These are phyloP conservation scores for Brassica incana DNA, from an alignment of 345 rosid species.

Conservation along the genomic window DNA sequence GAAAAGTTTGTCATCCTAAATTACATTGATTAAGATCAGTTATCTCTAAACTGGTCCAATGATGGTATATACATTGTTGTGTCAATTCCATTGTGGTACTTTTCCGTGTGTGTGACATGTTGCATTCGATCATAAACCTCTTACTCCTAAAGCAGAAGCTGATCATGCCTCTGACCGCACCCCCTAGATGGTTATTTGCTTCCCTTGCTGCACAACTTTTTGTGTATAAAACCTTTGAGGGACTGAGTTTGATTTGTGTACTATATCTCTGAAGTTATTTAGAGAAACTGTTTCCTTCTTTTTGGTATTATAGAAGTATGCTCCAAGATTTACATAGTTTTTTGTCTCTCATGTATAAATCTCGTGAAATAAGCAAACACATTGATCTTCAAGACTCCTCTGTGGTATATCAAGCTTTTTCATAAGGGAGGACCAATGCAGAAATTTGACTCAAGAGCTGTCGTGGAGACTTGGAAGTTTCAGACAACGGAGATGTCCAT, in stretches of 20 bases:
- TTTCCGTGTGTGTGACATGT: background rate
- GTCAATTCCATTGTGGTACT: background rate
- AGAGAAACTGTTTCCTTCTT: background rate
- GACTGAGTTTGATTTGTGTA: no score
- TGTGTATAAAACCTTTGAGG: no score
- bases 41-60: background rate
- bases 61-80: background rate
- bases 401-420: conserved; percentile 28
- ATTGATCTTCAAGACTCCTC: background rate
- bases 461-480: conserved; percentile 24
- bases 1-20: background rate
- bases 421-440: conserved; percentile 43
- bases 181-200: no score
- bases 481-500: conserved; percentile 46
- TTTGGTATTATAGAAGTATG: background rate
- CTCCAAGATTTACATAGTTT: background rate
- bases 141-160: background rate
- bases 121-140: background rate
- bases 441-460: conserved; percentile 50
- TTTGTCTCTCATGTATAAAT: background rate
- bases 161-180: background rate
- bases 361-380: background rate
- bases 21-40: background rate
- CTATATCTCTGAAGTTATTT: background rate
- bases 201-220: no score